phyloP scores from a whole-genome alignment of 176 grass and related monocot genomes.

The Luzula sylvatica region DNA sequence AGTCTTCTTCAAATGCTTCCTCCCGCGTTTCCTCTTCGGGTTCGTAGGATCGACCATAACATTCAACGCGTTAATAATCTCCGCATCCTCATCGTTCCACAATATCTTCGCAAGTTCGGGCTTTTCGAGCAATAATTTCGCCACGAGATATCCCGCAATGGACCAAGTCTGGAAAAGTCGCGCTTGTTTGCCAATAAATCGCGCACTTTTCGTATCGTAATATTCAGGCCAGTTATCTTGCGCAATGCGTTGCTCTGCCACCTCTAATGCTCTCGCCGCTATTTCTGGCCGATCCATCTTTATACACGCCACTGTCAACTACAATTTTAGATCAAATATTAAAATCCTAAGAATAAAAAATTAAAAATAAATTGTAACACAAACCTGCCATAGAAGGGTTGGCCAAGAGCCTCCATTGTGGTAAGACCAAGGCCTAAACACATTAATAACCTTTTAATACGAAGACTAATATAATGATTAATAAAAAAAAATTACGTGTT shows the following conservation, averaged over 20 bases:
- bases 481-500: conserved; percentile 48
- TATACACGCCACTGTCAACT: conserved; percentile 81
- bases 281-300: conserved; percentile 83
- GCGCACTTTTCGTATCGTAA: conserved; percentile 65
- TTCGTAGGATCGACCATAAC: conserved; percentile 31
- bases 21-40: conserved; percentile 40
- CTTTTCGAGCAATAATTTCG: conserved; percentile 57
- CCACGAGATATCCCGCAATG: conserved; percentile 66
- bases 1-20: conserved; percentile 79
- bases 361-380: neutral
- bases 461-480: neutral
- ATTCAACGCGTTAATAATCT: conserved; percentile 73
- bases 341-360: conserved; percentile 5
- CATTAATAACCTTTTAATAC: conserved; percentile 15
- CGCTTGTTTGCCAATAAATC: conserved; percentile 77
- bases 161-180: conserved; percentile 79
- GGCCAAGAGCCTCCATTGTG: conserved; percentile 95
- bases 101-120: conserved; percentile 70
- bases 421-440: conserved; percentile 76
- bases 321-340: conserved; percentile 19
- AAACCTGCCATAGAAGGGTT: conserved; percentile 86
- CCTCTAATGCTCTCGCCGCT: conserved; percentile 65
- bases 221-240: conserved; percentile 84
- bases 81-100: conserved; percentile 77
- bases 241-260: conserved; percentile 54